Base-by-base conservation (phyloP, 2,329 filamentous ascomycete species). In the Hypocreales sp. region DNA sequence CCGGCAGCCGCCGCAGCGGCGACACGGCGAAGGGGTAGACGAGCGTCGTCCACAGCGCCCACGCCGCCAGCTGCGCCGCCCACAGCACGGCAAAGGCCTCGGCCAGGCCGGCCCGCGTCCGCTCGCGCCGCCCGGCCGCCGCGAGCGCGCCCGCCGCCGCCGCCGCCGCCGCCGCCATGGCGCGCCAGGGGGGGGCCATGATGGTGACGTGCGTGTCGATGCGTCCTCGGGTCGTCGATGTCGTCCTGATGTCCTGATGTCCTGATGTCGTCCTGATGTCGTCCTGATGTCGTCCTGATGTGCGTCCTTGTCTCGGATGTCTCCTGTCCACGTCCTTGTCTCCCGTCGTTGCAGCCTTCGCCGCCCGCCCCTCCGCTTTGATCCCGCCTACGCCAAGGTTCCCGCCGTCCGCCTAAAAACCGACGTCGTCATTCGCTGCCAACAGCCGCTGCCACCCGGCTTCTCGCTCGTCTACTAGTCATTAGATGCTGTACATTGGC, bases 1-100 rank as follows among this genome's bases (percentile, higher is more conserved):
- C 53, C 3, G 65, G 65, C 5, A 70, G 44, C 26, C 53, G 47
- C 11, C 58, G 50, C 30, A 69, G 45, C 3, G 63, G 61, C 13
- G 65, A 70, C 36, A 66, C 51, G 36, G 55, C 43, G 16, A 56
- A 53, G 11, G 64, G 64, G 37, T 60, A 68, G 18, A 68, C 41
- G 22, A 66, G 44, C 14, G 60, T 39, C 3, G 36, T 37, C 51
- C 56, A 69, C n/a, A 56, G 10, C 11, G 23, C 42, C 44, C 50
- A 63, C 4, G 37, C 20, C 7, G 52, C 19, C 13, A 51, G 32
- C 33, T 57, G 49, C 4, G 49, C 25, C 3, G 46, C 5, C 50
- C 51, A 66, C 16, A 48, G 31, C 9, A 34, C 34, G 6, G 39
- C 22, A 28, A 64, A 63, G 20, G 35, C 41, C 22, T 34, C 26